These are phyloP conservation scores for Penicillium alfredii DNA, from an alignment of 495 filamentous ascomycete species.

Conservation along the genomic window DNA sequence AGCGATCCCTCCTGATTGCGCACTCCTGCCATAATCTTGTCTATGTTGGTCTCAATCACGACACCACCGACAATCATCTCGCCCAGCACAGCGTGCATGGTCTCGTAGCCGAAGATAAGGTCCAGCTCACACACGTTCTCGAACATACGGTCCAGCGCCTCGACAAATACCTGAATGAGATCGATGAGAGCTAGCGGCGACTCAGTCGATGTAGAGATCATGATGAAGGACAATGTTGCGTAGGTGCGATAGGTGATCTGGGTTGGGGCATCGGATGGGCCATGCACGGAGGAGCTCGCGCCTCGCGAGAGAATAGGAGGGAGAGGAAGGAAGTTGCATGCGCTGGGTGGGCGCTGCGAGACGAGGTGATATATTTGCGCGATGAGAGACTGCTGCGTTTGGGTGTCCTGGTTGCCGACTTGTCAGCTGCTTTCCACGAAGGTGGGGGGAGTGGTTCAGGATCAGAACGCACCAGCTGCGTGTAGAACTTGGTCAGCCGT, in stretches of 20 bases:
- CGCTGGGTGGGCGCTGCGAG: slow-evolving; percentile 73
- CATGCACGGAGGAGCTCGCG: slow-evolving; percentile 51
- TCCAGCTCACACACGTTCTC: slow-evolving; percentile 98
- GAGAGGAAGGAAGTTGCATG: slow-evolving; percentile 94
- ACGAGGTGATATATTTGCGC: slow-evolving; percentile 98
- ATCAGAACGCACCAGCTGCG: slow-evolving; percentile 67
- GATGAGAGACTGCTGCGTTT: slow-evolving; percentile 92
- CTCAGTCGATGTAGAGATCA: slow-evolving; percentile 96
- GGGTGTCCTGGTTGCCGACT: slow-evolving; percentile 63
- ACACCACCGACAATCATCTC: slow-evolving; percentile 98
- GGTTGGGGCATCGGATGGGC: slow-evolving; percentile 81
- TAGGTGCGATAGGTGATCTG: slow-evolving; percentile 98
- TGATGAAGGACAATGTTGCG: slow-evolving; percentile 95
- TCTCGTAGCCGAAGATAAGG: slow-evolving; percentile 98
- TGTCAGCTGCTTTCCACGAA: slow-evolving; percentile 6
- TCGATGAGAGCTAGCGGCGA: slow-evolving; percentile 93
- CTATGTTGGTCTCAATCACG: slow-evolving; percentile 86
- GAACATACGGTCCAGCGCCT: slow-evolving; percentile 88
- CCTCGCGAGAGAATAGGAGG: slow-evolving; percentile 61
- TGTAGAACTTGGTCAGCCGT: slow-evolving; percentile 97
- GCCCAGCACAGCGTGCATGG: slow-evolving; percentile 78
- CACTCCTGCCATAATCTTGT: slow-evolving; percentile 82
- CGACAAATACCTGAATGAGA: slow-evolving; percentile 96
- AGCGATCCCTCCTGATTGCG: slow-evolving; percentile 71
- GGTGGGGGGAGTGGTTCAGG: background rate